phyloP scores from a whole-genome alignment of 192 early-diverging fungal species.

The Thamnidium elegans region DNA sequence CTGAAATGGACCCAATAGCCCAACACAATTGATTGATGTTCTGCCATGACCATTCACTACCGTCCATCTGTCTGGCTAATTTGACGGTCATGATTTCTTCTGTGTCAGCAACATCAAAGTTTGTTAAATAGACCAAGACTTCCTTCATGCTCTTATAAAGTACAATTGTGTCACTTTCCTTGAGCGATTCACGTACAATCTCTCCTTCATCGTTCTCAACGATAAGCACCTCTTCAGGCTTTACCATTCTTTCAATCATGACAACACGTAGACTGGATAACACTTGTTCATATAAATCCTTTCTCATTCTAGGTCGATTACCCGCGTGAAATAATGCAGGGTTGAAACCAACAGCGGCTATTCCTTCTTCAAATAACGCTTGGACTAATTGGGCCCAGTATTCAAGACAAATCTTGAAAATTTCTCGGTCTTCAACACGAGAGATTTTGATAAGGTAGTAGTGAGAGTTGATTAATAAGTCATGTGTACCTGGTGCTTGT shows the following conservation, averaged over 20 bases:
- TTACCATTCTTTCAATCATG: slow-evolving; percentile 99
- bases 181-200: slow-evolving; percentile 95
- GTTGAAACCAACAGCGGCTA: slow-evolving; percentile 15
- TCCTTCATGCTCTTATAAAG: slow-evolving; percentile 98
- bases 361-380: slow-evolving; percentile 87
- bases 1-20: slow-evolving; percentile 98
- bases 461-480: slow-evolving; percentile 73
- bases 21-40: slow-evolving; percentile 98
- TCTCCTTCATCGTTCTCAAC: slow-evolving; percentile 99
- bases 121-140: slow-evolving; percentile 94
- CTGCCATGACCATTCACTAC: slow-evolving; percentile 94
- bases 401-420: slow-evolving; percentile 97
- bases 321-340: neutral
- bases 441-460: slow-evolving; percentile 88
- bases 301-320: slow-evolving; percentile 46
- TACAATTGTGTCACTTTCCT: slow-evolving; percentile 97
- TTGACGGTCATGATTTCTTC: slow-evolving; percentile 96
- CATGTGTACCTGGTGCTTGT: slow-evolving; percentile 44
- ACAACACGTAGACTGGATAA: slow-evolving; percentile 85
- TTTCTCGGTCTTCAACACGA: slow-evolving; percentile 89
- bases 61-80: slow-evolving; percentile 87
- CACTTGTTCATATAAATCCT: slow-evolving; percentile 77
- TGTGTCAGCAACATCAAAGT: slow-evolving; percentile 91
- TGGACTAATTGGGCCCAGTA: slow-evolving; percentile 93
- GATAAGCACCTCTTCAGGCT: slow-evolving; percentile 96